These are phyloP conservation scores for Trichosporon ovoides DNA, from an alignment of 1,284 basidiomycete genomes.

Conservation along the genomic window DNA sequence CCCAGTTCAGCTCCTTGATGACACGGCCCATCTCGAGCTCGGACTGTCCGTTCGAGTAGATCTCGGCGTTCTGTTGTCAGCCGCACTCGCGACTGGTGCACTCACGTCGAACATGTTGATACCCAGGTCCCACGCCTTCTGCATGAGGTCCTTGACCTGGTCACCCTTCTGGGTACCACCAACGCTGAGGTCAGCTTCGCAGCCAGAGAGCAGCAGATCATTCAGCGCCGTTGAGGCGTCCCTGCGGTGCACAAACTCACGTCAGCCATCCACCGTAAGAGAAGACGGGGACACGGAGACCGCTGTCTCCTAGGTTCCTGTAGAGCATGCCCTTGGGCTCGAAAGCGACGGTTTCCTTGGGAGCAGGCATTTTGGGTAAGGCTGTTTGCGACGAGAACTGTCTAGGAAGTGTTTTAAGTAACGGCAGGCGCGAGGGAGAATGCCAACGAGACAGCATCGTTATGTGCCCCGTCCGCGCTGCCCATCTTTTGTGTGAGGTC, in stretches of 20 bases:
- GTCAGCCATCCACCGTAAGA: constrained; percentile 70
- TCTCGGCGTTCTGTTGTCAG: constrained; percentile 54
- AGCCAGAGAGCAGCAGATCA: background rate
- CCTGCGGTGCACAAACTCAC: constrained; percentile 32
- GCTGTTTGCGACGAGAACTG: too few relatives aligned
- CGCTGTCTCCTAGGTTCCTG: constrained; percentile 66
- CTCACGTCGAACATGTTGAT: constrained; percentile 57
- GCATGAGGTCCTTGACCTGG: constrained; percentile 57
- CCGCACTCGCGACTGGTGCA: background rate
- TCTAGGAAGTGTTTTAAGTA: background rate
- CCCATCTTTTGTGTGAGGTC: too few relatives aligned
- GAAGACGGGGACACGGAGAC: constrained; percentile 67
- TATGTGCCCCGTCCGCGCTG: too few relatives aligned
- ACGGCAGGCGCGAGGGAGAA: background rate
- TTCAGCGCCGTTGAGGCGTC: too few relatives aligned
- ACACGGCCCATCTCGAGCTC: constrained; percentile 62
- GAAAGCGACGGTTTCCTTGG: constrained; percentile 22
- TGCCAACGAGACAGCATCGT: too few relatives aligned
- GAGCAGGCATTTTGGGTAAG: constrained; percentile 10
- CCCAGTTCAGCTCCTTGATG: constrained; percentile 66
- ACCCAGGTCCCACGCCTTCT: constrained; percentile 43
- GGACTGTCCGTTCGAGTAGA: constrained; percentile 54
- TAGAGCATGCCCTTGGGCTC: constrained; percentile 52
- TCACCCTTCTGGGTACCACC: constrained; percentile 66
- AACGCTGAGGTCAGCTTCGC: constrained; percentile 50